These are phyloP conservation scores for Emmonsiellopsis sp. DNA, from an alignment of 2,329 filamentous ascomycete species.

Conservation along the genomic window DNA sequence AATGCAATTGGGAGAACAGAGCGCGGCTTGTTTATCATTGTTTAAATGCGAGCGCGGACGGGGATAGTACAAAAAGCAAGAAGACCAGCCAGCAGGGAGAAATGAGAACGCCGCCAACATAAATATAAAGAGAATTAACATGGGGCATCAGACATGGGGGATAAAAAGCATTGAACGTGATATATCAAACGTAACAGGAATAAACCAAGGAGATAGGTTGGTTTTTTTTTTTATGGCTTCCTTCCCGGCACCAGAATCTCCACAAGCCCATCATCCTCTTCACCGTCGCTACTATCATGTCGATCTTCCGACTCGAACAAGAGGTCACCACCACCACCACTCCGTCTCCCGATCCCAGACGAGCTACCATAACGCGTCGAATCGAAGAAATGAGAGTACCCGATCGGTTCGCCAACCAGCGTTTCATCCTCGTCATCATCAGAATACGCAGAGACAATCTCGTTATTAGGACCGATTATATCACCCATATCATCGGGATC, in stretches of 20 bases:
- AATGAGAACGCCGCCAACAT: too few relatives aligned
- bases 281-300: slow-evolving; percentile 36
- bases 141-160: too few relatives aligned
- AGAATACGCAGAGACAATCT: slow-evolving; percentile 36
- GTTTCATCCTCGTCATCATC: slow-evolving; percentile 46
- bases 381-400: slow-evolving; percentile 58
- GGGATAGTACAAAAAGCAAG: background rate
- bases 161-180: background rate
- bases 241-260: slow-evolving; percentile 37
- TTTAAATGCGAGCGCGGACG: background rate
- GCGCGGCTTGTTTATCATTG: background rate
- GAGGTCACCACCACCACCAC: slow-evolving; percentile 11
- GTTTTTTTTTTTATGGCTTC: slow-evolving; percentile 12
- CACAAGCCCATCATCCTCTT: slow-evolving; percentile 34
- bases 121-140: too few relatives aligned
- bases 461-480: slow-evolving; percentile 35
- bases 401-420: slow-evolving; percentile 55
- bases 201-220: background rate
- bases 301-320: slow-evolving; percentile 22
- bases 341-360: slow-evolving; percentile 12
- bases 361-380: slow-evolving; percentile 8
- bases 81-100: too few relatives aligned
- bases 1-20: background rate
- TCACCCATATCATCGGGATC: slow-evolving; percentile 44
- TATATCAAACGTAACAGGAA: background rate